Base-by-base conservation (phyloP, 305 asterid species). In the Nicotiana rustica region DNA sequence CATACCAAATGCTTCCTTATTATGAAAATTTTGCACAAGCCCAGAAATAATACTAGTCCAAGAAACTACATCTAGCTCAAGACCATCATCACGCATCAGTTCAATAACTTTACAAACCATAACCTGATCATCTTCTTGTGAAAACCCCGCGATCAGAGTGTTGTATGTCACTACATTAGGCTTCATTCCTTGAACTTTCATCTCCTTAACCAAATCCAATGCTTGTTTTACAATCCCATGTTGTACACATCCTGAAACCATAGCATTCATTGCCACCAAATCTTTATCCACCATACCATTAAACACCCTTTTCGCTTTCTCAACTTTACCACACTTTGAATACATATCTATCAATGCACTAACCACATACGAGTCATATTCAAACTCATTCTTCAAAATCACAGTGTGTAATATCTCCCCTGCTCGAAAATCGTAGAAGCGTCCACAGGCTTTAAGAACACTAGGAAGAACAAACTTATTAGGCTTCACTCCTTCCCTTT, bases 21-120 rank as follows among this genome's bases (percentile, higher is more conserved):
- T 85, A 12, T 80, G 89, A 79, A 88, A 89, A 83, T 91, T 94
- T 59, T 92, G 93, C 64, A 91, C 95, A 18, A 88, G 85, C 35
- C 95, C 96, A 4, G 98, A 90, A 66, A 94, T 86, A 4, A 94
- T 85, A 10, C 96, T 90, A 29, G 98, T 91, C 95, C 95, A 93
- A 5, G 97, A 88, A 21, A 93, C 86, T 12, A 91, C 90, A 86
- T 94, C 96, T 52, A 93, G 96, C 84, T 88, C 85, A 62, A 88
- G 62, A n/a, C 92, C 90, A 44, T 85, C 38, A 12, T 61, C 75
- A 0, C 77, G 86, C 94, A 93, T 89, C 49, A 65, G 49, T 14
- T 66, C 36, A 77, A 91, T 83, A 70, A 91, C 73, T 73, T 82
- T 38, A 57, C 41, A 17, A 59, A 90, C 92, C 90, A 85, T 86